Evolutionary conservation across 2,329 filamentous ascomycete species (phyloP).

Genomic region (Domatiomyces globalis): DNA sequence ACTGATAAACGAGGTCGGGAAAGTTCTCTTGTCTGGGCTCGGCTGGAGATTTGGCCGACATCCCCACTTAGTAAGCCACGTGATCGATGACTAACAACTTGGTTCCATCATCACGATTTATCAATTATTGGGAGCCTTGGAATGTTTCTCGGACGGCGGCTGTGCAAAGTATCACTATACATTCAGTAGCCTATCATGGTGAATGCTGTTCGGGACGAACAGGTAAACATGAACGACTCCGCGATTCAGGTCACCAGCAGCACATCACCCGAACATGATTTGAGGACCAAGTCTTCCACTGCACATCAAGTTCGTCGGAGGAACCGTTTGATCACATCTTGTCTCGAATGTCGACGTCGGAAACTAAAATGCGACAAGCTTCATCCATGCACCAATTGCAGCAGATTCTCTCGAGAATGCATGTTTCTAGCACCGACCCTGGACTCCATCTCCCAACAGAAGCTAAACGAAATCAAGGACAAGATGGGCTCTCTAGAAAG

Average conservation of each 20-base stretch:
- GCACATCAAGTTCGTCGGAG: constrained; percentile 37
- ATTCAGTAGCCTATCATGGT: background rate
- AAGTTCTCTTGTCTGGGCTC: too few species aligned
- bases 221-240: constrained; percentile 4
- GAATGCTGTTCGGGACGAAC: background rate
- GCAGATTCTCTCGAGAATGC: constrained; percentile 40
- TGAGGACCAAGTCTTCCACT: constrained; percentile 6
- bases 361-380: constrained; percentile 68
- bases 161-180: background rate
- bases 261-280: background rate
- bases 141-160: background rate
- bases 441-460: constrained; percentile 55
- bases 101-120: too few species aligned
- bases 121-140: too few species aligned
- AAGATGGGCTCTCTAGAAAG: constrained; percentile 59
- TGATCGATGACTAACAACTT: too few species aligned
- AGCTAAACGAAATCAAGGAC: constrained; percentile 64
- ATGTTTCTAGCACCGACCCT: constrained; percentile 53
- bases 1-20: too few species aligned
- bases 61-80: too few species aligned
- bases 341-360: constrained; percentile 56
- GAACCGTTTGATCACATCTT: constrained; percentile 54
- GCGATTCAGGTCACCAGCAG: background rate
- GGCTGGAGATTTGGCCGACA: too few species aligned
- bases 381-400: constrained; percentile 52